Evolutionary conservation across 2,329 filamentous ascomycete species (phyloP).

Genomic region (Chaetomiaceae sp.): DNA sequence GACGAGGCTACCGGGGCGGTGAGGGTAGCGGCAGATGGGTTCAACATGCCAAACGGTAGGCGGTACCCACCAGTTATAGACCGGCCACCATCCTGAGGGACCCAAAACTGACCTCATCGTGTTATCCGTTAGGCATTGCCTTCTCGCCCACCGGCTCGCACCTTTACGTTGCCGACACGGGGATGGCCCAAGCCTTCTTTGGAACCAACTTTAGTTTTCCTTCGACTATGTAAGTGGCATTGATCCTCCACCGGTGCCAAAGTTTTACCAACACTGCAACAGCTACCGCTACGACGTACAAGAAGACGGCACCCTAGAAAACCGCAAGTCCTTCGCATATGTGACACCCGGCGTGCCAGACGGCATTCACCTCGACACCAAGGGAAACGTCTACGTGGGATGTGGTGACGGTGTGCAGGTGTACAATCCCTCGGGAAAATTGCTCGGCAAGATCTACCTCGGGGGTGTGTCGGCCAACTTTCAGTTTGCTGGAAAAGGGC

Average conservation of each 20-base stretch:
- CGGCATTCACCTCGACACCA: constrained; percentile 50
- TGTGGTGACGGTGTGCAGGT: constrained; percentile 50
- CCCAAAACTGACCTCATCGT: not conserved
- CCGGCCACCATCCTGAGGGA: not conserved
- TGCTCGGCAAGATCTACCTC: constrained; percentile 55
- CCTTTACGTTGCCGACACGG: constrained; percentile 56
- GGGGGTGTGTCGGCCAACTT: constrained; percentile 45
- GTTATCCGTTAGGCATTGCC: constrained; percentile 42
- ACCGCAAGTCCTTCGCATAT: constrained; percentile 54
- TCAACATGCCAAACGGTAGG: constrained; percentile 50
- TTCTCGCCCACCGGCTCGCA: constrained; percentile 51
- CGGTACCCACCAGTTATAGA: not conserved
- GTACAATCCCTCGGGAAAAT: constrained; percentile 44
- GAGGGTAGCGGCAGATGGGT: constrained; percentile 54
- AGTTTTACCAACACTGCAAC: too few species aligned
- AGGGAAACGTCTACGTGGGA: constrained; percentile 53
- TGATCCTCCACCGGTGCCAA: too few species aligned
- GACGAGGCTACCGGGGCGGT: constrained; percentile 48
- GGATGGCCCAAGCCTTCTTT: constrained; percentile 41
- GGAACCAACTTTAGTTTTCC: constrained; percentile 40
- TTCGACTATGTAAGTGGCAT: constrained; percentile 44
- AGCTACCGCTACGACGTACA: constrained; percentile 46
- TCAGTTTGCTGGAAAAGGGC: constrained; percentile 42
- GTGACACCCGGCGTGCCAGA: constrained; percentile 53
- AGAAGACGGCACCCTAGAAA: constrained; percentile 43